Evolutionary conservation across 2,329 filamentous ascomycete genomes (phyloP).

Genomic region (Epichloe hybrida): DNA sequence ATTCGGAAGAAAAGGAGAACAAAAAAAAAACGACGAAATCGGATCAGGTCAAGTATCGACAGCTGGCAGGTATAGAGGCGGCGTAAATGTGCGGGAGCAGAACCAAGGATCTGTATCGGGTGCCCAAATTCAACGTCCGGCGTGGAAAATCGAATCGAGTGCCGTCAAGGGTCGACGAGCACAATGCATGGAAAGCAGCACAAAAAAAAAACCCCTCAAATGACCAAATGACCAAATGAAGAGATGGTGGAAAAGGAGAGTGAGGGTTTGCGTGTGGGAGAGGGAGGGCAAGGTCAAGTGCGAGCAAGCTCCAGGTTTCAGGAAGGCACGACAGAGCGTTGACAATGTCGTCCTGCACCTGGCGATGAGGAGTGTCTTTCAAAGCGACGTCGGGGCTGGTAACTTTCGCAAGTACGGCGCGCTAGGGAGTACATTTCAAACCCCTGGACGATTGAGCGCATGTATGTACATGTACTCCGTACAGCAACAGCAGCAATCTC

Average conservation of each 20-base stretch:
- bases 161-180: background rate
- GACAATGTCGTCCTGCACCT: background rate
- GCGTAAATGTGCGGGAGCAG: background rate
- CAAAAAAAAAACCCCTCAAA: background rate
- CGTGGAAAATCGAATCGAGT: background rate
- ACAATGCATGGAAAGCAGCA: background rate
- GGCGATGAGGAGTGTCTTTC: background rate
- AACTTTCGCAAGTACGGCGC: no score
- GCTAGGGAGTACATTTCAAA: no score
- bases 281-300: background rate
- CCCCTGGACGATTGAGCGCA: background rate
- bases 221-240: background rate
- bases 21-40: background rate
- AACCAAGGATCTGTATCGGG: background rate
- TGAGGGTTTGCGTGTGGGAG: background rate
- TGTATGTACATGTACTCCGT: no score
- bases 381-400: background rate
- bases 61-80: background rate
- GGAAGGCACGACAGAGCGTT: constrained; percentile 1
- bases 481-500: background rate
- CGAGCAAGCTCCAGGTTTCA: background rate
- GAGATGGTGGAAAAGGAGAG: background rate
- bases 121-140: constrained; percentile 1
- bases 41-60: background rate
- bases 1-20: background rate